Conservation (phyloP, 306 rosid genomes). For the Sechiopsis laciniata region DNA sequence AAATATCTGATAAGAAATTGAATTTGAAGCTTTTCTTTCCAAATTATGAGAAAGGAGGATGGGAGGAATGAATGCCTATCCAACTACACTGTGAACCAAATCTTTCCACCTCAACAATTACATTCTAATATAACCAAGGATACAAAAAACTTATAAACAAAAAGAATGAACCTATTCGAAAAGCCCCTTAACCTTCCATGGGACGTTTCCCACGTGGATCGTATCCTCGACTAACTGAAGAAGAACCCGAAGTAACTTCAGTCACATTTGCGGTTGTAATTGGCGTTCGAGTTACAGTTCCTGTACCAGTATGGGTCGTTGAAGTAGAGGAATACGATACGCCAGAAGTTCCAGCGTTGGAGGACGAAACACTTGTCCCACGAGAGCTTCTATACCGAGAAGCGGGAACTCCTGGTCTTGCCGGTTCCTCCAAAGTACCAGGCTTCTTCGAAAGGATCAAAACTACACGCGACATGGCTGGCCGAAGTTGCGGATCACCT, state of each 20-base stretch:
- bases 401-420: constrained; percentile 64
- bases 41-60: not conserved
- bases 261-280: constrained; percentile 29
- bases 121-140: not conserved
- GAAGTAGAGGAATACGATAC: constrained; percentile 36
- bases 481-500: constrained; percentile 69
- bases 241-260: constrained; percentile 5
- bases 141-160: constrained; percentile 28
- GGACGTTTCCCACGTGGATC: constrained; percentile 65
- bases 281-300: constrained; percentile 29
- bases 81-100: not conserved
- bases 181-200: constrained; percentile 29
- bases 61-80: not conserved
- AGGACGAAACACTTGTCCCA: constrained; percentile 33
- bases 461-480: constrained; percentile 68
- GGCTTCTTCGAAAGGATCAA: constrained; percentile 66
- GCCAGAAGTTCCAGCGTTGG: constrained; percentile 47
- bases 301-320: constrained; percentile 24
- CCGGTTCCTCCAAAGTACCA: constrained; percentile 64
- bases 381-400: constrained; percentile 54
- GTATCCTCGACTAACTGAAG: constrained; percentile 15
- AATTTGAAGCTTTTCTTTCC: not conserved
- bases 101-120: constrained; percentile 11
- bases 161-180: constrained; percentile 26
- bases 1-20: not conserved